These are phyloP conservation scores for Claviceps pusilla DNA, from an alignment of 2,329 filamentous ascomycete genomes.

Conservation along the genomic window DNA sequence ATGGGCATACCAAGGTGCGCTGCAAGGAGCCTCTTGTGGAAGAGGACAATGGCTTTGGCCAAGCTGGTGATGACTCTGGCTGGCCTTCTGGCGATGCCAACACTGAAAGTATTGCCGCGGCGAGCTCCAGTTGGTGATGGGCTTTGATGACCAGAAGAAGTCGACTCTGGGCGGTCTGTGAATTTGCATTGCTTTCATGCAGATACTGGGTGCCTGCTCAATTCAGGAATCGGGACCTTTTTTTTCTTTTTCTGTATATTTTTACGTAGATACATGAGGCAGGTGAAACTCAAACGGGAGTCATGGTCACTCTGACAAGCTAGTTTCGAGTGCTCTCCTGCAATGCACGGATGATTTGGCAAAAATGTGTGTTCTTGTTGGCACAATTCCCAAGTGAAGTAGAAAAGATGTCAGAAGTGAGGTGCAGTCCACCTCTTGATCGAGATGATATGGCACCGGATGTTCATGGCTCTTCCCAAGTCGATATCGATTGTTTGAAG, in stretches of 20 bases:
- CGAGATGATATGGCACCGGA: too few species aligned
- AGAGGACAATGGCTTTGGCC: conserved; percentile 7
- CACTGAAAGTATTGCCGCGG: not conserved
- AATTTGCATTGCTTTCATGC: not conserved
- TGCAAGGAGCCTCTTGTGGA: conserved; percentile 17
- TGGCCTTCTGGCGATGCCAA: conserved; percentile 5
- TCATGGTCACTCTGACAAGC: not conserved
- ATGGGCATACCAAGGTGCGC: conserved; percentile 24
- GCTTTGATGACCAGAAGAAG: not conserved
- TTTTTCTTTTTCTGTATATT: not conserved
- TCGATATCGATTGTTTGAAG: too few species aligned
- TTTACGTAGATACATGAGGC: not conserved
- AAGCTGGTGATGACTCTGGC: conserved; percentile 2
- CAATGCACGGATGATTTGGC: not conserved
- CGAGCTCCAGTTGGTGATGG: not conserved
- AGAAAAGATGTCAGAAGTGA: too few species aligned
- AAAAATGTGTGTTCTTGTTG: not conserved
- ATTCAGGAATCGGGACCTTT: not conserved
- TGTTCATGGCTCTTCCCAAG: too few species aligned
- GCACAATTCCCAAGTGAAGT: too few species aligned
- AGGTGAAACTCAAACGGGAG: not conserved
- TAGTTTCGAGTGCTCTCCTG: not conserved
- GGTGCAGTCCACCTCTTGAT: too few species aligned
- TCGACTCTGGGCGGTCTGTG: not conserved
- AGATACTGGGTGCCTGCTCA: not conserved